A percentile compares a stretch with the other conserved stretches of the same genome.
Conservation (phyloP, 2,329 filamentous ascomycete species). For the Calonectria naviculata region DNA sequence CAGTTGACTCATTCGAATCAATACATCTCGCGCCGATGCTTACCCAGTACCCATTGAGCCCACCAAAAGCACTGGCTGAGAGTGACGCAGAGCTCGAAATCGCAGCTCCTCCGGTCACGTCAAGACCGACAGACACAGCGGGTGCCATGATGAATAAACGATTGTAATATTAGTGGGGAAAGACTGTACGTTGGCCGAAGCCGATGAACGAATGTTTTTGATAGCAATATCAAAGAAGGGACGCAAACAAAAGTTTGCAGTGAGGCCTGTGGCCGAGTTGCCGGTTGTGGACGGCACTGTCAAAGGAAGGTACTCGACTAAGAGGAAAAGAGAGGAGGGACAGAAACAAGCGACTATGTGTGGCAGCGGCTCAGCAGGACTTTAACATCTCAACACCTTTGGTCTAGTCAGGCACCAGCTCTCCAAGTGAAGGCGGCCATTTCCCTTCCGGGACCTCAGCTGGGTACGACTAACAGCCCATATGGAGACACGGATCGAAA, state of each 20-base stretch:
- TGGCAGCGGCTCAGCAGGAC: slow-evolving; percentile 18
- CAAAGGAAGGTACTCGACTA: slow-evolving; percentile 34
- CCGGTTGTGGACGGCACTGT: slow-evolving; percentile 32
- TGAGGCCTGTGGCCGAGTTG: not conserved
- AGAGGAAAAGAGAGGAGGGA: slow-evolving; percentile 26
- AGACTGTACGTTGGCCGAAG: slow-evolving; percentile 49
- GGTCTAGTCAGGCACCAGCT: slow-evolving; percentile 10
- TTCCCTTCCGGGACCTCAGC: slow-evolving; percentile 35
- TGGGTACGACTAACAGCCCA: not conserved
- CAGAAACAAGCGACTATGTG: slow-evolving; percentile 12
- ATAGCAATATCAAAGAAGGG: slow-evolving; percentile 50
- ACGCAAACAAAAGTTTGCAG: slow-evolving; percentile 52
- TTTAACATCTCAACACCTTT: not conserved
- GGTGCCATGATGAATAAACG: slow-evolving; percentile 24
- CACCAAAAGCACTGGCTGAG: slow-evolving; percentile 40
- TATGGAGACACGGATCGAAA: not conserved
- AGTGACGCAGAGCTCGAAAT: not conserved
- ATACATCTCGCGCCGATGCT: not conserved
- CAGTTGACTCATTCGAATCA: not conserved
- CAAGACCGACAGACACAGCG: slow-evolving; percentile 33
- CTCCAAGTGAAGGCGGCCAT: slow-evolving; percentile 28
- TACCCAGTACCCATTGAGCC: slow-evolving; percentile 56
- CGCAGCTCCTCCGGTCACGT: not conserved
- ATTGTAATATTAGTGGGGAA: slow-evolving; percentile 23
- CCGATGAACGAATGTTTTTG: slow-evolving; percentile 47